These are phyloP conservation scores for Hirschioporus abietinus DNA, from an alignment of 768 basidiomycete genomes.

Conservation along the genomic window DNA sequence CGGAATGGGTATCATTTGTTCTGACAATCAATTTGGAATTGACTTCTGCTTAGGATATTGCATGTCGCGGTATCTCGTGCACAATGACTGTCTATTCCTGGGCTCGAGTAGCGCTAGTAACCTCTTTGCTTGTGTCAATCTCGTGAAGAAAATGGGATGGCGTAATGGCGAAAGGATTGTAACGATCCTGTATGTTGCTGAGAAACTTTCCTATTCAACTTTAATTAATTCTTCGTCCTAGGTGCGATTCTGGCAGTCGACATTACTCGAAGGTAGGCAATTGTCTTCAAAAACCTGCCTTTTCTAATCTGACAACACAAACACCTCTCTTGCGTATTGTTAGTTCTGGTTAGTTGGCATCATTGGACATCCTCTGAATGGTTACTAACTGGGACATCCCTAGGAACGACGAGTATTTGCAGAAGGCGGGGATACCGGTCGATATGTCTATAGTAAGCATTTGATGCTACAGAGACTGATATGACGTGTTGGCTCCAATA, in stretches of 20 bases:
- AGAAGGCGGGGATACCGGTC: conserved; percentile 32
- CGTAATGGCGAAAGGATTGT: conserved; percentile 66
- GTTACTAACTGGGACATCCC: background rate
- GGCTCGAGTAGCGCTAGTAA: conserved; percentile 98
- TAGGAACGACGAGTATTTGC: conserved; percentile 52
- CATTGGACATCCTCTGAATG: conserved; percentile 21
- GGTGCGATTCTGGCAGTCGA: conserved; percentile 85
- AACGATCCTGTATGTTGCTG: conserved; percentile 65
- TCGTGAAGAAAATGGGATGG: conserved; percentile 68
- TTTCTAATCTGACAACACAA: too few relatives aligned
- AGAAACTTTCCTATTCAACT: background rate
- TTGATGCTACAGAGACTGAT: conserved; percentile 76
- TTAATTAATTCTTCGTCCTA: conserved; percentile 20
- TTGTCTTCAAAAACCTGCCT: background rate
- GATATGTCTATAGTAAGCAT: conserved; percentile 38
- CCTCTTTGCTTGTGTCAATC: conserved; percentile 83
- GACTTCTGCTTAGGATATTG: conserved; percentile 53
- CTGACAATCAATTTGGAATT: conserved; percentile 1
- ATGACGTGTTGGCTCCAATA: conserved; percentile 80
- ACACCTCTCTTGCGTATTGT: conserved; percentile 16
- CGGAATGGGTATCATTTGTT: conserved; percentile 59
- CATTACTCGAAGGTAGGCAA: conserved; percentile 84
- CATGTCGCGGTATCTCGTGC: conserved; percentile 91
- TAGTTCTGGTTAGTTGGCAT: conserved; percentile 44
- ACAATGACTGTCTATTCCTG: conserved; percentile 87